phyloP scores from a whole-genome alignment of 2,329 filamentous ascomycete genomes.

The Claviceps sp. region DNA sequence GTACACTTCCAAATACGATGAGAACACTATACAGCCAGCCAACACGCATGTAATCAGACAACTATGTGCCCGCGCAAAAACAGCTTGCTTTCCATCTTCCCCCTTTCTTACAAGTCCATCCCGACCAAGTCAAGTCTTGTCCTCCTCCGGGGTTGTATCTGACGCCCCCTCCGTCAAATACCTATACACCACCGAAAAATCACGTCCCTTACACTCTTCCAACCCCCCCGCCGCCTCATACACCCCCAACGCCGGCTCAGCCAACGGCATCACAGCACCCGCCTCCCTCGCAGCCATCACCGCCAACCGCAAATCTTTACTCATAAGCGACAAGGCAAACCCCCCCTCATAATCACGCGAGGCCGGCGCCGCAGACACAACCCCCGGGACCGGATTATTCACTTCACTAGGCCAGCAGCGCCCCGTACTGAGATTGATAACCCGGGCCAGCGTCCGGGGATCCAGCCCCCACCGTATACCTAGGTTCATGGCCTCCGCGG shows the following conservation, averaged over 20 bases:
- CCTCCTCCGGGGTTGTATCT: no score
- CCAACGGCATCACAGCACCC: slow-evolving; percentile 52
- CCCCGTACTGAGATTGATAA: slow-evolving; percentile 93
- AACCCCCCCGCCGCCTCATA: slow-evolving; percentile 53
- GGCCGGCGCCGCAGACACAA: slow-evolving; percentile 63
- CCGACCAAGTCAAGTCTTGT: no score
- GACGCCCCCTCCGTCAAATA: slow-evolving; percentile 46
- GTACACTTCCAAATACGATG: no score
- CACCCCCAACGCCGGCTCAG: slow-evolving; percentile 46
- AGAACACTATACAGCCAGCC: no score
- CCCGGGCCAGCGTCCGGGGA: slow-evolving; percentile 54
- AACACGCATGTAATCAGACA: no score
- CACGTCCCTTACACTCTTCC: slow-evolving; percentile 51
- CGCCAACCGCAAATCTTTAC: slow-evolving; percentile 63
- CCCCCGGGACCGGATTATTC: slow-evolving; percentile 87
- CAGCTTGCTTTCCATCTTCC: no score
- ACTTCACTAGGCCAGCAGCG: slow-evolving; percentile 90
- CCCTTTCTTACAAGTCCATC: no score
- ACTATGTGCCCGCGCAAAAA: no score
- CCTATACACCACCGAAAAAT: slow-evolving; percentile 73
- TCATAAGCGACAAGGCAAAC: slow-evolving; percentile 67
- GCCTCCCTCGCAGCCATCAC: slow-evolving; percentile 58
- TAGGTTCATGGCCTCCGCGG: slow-evolving; percentile 53
- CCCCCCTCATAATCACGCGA: slow-evolving; percentile 64
- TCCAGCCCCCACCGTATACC: slow-evolving; percentile 49